phyloP scores from a whole-genome alignment of 768 basidiomycete genomes.

The Russula virescens region DNA sequence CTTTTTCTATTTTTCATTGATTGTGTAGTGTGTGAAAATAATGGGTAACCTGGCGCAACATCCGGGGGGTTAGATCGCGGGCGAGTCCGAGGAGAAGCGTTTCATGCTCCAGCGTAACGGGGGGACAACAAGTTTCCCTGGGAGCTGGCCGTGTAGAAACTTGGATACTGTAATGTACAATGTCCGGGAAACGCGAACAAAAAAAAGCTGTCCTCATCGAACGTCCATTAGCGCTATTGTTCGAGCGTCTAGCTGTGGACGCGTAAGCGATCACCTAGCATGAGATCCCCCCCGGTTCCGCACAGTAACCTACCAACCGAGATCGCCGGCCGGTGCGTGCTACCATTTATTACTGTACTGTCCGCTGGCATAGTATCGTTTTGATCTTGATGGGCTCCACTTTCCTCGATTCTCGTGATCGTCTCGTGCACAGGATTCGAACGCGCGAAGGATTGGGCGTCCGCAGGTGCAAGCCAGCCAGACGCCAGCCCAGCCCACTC shows the following conservation, averaged over 20 bases:
- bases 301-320: neutral
- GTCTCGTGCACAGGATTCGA: no score
- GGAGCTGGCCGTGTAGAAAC: neutral
- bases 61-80: neutral
- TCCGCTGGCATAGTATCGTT: no score
- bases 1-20: no score
- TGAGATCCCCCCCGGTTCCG: no score
- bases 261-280: no score
- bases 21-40: neutral
- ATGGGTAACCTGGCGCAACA: neutral
- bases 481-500: no score
- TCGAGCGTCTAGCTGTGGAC: neutral
- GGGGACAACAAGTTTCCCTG: neutral
- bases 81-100: neutral
- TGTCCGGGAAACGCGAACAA: neutral
- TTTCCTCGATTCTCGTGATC: no score
- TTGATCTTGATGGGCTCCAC: no score
- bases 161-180: neutral
- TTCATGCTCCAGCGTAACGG: neutral
- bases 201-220: neutral
- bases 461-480: no score
- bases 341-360: no score
- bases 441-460: no score
- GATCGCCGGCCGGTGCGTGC: neutral
- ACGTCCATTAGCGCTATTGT: neutral